These are phyloP conservation scores for Halophytophthora polymorphica DNA, from an alignment of 352 stramenopile species.

Conservation along the genomic window DNA sequence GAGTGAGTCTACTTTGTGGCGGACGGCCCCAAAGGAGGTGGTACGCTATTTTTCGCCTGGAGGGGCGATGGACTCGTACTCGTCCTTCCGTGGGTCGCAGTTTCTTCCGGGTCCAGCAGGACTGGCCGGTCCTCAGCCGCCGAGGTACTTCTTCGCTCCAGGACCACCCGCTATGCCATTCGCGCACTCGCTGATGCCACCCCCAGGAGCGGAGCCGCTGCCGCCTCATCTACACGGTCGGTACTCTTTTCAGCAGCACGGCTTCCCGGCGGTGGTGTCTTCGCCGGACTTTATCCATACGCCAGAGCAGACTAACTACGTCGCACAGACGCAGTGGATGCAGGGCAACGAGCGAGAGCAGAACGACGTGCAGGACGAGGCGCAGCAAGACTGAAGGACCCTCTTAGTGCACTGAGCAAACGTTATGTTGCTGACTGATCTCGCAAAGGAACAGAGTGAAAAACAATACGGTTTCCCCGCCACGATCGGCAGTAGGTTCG, in stretches of 20 bases:
- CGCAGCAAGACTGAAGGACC: too few relatives aligned
- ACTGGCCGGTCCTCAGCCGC: constrained; percentile 14
- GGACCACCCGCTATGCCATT: constrained; percentile 10
- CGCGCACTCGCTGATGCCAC: constrained; percentile 11
- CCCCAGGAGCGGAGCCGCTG: constrained; percentile 6
- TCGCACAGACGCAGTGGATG: too few relatives aligned
- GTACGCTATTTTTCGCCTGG: constrained; percentile 64
- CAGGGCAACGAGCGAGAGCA: too few relatives aligned
- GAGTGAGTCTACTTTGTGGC: constrained; percentile 53
- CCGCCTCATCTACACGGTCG: constrained; percentile 5
- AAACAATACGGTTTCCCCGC: too few relatives aligned
- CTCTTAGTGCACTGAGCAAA: too few relatives aligned
- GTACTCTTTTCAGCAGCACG: constrained; percentile 13
- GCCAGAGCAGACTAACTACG: too few relatives aligned
- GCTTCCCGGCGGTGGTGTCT: constrained; percentile 27
- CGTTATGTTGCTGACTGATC: too few relatives aligned
- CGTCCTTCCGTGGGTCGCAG: constrained; percentile 20
- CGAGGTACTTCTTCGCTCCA: constrained; percentile 52
- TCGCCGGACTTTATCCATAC: constrained; percentile 28
- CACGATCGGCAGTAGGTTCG: too few relatives aligned
- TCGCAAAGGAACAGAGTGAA: too few relatives aligned
- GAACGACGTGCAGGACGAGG: too few relatives aligned
- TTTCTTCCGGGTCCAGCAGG: constrained; percentile 6
- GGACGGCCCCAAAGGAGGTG: constrained; percentile 65
- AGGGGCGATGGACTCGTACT: constrained; percentile 27